Evolutionary conservation across 129 eudicot species (phyloP), one percentile per base, ranked within the genome.

Genomic region (Artemisia argyi): DNA sequence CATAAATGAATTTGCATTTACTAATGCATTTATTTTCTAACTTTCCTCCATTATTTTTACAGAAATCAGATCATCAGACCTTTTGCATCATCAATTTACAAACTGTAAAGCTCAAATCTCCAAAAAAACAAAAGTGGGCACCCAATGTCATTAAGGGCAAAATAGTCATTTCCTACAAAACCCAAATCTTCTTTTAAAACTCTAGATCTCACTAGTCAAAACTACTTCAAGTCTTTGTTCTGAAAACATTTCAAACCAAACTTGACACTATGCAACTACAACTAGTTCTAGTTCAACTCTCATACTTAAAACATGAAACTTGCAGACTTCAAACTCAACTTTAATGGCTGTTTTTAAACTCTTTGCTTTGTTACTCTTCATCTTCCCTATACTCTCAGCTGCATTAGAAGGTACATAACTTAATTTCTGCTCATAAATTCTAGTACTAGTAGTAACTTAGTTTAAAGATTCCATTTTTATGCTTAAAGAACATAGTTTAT

Each of bases 321-420:
- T 72, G 77, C 82, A 71, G 59, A 78, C 50, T 78, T 82, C 79
- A 76, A 75, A 66, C 80, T 64, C 78, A 76, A 69, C 84, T 79
- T 77, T 75, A 68, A 92, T 92, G 96, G 91, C 87, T 68, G 75
- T 65, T 73, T 42, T 48, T 80, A 82, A 69, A 20, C 82, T 79
- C 69, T 42, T 68, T 73, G 39, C 77, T 67, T 56, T 80, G 65
- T 61, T 54, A 18, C 24, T 72, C 73, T 52, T 86, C 67, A 48
- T 88, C 74, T 73, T 66, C 82, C 20, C 82, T 79, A 7, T 73
- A 73, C 59, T 74, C 75, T 20, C 83, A 42, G 58, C 84, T 65
- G 62, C 78, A 73, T 24, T 73, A 17, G 80, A 83, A 80, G 92
- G 96, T 91, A 80, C 64, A 30, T 3, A 48, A 14, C 66, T 64